A percentile compares a stretch with the other conserved stretches of the same genome.
phyloP scores from a whole-genome alignment of 768 basidiomycete species.

The Kwoniella shandongensis region DNA sequence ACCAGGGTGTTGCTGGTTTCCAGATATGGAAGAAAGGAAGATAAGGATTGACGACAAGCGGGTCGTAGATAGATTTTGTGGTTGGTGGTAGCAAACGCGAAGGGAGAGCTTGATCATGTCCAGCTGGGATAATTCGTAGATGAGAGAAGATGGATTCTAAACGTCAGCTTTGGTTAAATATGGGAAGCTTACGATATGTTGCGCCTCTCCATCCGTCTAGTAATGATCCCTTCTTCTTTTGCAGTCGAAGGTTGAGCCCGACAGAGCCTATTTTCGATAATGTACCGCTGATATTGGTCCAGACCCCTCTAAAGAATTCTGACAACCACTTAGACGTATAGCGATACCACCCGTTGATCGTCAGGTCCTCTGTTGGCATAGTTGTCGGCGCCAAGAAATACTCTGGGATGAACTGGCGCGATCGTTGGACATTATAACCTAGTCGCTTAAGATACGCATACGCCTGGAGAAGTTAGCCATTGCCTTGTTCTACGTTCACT shows the following conservation, averaged over 20 bases:
- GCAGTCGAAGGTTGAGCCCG: conserved; percentile 5
- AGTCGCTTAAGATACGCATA: conserved; percentile 88
- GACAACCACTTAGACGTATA: conserved; percentile 9
- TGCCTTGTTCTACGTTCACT: conserved; percentile 19
- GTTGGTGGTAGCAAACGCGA: conserved; percentile 20
- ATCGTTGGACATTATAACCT: conserved; percentile 84
- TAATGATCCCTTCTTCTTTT: conserved; percentile 16
- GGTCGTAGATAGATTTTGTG: conserved; percentile 22
- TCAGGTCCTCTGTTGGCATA: no score
- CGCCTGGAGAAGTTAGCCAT: conserved; percentile 61
- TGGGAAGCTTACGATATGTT: conserved; percentile 16
- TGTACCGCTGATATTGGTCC: background rate
- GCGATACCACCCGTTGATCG: no score
- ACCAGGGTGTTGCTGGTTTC: conserved; percentile 78
- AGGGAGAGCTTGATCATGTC: conserved; percentile 60
- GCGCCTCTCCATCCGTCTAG: conserved; percentile 21
- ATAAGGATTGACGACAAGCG: conserved; percentile 59
- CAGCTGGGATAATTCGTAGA: conserved; percentile 70
- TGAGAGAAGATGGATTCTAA: conserved; percentile 68
- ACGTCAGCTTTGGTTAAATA: background rate
- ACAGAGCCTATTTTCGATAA: background rate
- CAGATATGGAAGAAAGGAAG: conserved; percentile 84
- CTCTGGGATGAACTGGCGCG: conserved; percentile 57
- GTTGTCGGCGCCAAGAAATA: conserved; percentile 21
- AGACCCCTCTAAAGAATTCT: background rate